Evolutionary conservation across 805 yeast species (phyloP).

Genomic region (Saturnispora galanensis): DNA sequence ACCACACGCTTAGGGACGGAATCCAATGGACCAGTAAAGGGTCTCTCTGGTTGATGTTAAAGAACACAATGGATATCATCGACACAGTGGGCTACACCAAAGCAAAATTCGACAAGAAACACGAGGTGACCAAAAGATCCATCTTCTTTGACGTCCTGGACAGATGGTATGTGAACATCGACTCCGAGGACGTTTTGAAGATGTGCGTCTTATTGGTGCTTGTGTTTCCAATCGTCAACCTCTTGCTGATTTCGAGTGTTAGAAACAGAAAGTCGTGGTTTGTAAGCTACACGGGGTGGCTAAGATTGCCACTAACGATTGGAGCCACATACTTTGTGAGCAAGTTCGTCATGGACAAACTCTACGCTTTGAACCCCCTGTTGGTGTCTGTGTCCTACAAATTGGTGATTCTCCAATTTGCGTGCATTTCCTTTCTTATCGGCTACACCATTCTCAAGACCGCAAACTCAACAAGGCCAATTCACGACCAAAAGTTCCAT

Average conservation of each 20-base stretch:
- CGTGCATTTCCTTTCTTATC: conserved; percentile 38
- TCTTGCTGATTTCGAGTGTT: conserved; percentile 38
- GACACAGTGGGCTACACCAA: conserved; percentile 31
- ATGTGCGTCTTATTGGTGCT: conserved; percentile 44
- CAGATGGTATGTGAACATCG: conserved; percentile 40
- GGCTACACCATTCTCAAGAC: conserved; percentile 50
- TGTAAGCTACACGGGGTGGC: conserved; percentile 33
- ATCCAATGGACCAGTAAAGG: conserved; percentile 53
- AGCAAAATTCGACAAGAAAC: too few species aligned
- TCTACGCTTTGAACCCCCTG: conserved; percentile 36
- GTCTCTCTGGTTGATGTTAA: conserved; percentile 79
- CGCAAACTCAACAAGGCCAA: conserved; percentile 34
- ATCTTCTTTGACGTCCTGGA: conserved; percentile 61
- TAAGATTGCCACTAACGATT: conserved; percentile 54
- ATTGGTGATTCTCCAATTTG: conserved; percentile 39
- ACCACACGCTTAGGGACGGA: conserved; percentile 71
- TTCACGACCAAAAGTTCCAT: conserved; percentile 51
- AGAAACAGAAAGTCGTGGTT: conserved; percentile 40
- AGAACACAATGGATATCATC: conserved; percentile 55
- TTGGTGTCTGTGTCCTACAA: conserved; percentile 42
- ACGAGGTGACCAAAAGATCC: conserved; percentile 11
- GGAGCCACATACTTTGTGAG: conserved; percentile 33
- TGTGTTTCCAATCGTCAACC: conserved; percentile 43
- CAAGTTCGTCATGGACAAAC: conserved; percentile 29
- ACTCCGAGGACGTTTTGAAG: conserved; percentile 40